These are phyloP conservation scores for Coelastrella sp. DNA, from an alignment of 139 green algal genomes.

Conservation along the genomic window DNA sequence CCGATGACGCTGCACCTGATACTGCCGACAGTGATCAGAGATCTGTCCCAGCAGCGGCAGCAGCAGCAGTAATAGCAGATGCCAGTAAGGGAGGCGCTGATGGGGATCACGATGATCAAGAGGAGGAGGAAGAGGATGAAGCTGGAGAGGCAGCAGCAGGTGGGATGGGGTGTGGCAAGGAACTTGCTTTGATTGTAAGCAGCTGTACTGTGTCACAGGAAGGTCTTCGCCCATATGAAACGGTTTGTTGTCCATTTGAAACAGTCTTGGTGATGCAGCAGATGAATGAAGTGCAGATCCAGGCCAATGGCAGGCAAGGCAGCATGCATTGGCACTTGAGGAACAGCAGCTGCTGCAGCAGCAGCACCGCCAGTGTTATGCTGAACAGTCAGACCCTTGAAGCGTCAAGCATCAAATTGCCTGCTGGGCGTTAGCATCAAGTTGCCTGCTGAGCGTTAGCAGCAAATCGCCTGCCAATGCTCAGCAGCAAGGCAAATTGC, in stretches of 20 bases:
- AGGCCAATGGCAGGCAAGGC: neutral
- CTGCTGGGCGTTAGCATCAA: too few relatives aligned
- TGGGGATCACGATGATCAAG: neutral
- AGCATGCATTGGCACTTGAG: too few relatives aligned
- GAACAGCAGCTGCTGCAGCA: neutral
- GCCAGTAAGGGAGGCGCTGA: neutral
- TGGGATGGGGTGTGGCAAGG: neutral
- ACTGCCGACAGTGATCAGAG: neutral
- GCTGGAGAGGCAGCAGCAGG: slow-evolving; percentile 10
- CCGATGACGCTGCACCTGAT: neutral
- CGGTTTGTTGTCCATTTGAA: too few relatives aligned
- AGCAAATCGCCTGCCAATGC: too few relatives aligned
- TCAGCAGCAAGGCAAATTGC: too few relatives aligned
- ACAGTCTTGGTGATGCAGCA: neutral
- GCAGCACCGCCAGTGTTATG: neutral
- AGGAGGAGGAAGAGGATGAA: neutral
- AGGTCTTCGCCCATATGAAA: neutral
- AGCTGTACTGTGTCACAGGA: neutral
- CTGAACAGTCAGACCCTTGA: too few relatives aligned
- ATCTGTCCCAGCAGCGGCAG: neutral
- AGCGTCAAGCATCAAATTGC: too few relatives aligned
- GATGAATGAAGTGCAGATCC: too few relatives aligned
- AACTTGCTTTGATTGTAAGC: neutral
- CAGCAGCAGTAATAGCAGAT: slow-evolving; percentile 21
- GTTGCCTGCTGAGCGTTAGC: too few relatives aligned